Evolutionary conservation across 148 eudicot species (phyloP), one percentile per base, ranked within the genome.

Genomic region (Bassia scoparia): DNA sequence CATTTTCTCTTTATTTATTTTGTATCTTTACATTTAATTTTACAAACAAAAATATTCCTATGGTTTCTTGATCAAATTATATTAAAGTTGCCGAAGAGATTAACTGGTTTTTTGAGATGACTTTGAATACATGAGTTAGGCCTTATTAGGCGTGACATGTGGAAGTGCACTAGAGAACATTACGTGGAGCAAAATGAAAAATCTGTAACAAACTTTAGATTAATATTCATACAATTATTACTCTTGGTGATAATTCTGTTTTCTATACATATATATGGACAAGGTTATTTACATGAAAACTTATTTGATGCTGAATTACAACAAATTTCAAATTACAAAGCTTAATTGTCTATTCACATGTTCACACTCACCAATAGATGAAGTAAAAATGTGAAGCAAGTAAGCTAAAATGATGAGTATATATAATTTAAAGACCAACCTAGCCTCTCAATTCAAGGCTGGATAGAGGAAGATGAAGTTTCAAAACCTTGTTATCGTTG

Each of bases 401-500:
- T n/a, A n/a, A 74, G 63, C 68, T 49, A n/a, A n/a, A 61, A 46
- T 44, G 48, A 61, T n/a, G n/a, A n/a, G 31, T 41, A 7, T 41
- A 7, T 41, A 7, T 27, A 60, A n/a, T n/a, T 43, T 31, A 26
- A 12, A 7, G 23, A 11, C 61, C 64, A 72, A 59, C 30, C 20
- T 12, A 21, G n/a, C 54, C 46, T 58, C 23, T 30, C 5, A 17
- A 16, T 16, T 78, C 52, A 59, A 68, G 73, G 80, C 41, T 59
- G 73, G 10, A 77, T 59, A 5, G 62, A 64, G 58, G 67, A 73
- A 29, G 69, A 70, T 1, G 80, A 77, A n/a, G 75, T 72, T 73
- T 78, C 81, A 67, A 78, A 78, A 73, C 77, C 68, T n/a, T 67
- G 77, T 73, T 18, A 78, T 73, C n/a, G 41, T 78, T 76, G 67